Percentiles rank a stretch among this genome's conserved stretches.
Evolutionary conservation across 208 protist genomes (phyloP).

Genomic region (Leishmania mexicana): DNA sequence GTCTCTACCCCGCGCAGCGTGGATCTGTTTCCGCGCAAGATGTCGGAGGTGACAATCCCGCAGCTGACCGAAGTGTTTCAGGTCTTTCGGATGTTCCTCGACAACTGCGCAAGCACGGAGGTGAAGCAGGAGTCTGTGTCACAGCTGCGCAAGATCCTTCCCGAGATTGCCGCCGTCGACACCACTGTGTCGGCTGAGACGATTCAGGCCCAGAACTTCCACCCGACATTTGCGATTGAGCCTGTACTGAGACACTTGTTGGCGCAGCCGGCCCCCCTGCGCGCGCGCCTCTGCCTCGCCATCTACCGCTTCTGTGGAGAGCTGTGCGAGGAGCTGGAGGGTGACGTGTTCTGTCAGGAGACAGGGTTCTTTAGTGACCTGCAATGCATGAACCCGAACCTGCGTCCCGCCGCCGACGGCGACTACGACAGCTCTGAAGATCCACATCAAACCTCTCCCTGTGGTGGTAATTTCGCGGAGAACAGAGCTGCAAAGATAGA

Average conservation of each 20-base stretch:
- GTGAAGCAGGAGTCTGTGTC: conserved; percentile 33
- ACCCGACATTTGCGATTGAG: conserved; percentile 40
- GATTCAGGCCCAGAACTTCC: conserved; percentile 32
- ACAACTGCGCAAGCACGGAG: conserved; percentile 27
- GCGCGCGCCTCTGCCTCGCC: conserved; percentile 68
- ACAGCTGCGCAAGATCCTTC: conserved; percentile 33
- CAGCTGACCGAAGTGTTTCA: conserved; percentile 51
- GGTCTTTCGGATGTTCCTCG: conserved; percentile 39
- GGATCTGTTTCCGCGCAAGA: conserved; percentile 32
- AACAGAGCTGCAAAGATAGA: conserved; percentile 2
- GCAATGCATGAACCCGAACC: conserved; percentile 33
- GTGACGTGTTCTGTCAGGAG: conserved; percentile 53
- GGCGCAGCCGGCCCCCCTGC: conserved; percentile 48
- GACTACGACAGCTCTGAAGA: conserved; percentile 1
- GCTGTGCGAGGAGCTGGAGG: conserved; percentile 75
- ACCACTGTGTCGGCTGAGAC: conserved; percentile 21
- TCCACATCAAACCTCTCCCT: not conserved
- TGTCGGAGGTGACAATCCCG: conserved; percentile 39
- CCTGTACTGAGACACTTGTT: conserved; percentile 57
- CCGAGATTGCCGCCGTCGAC: conserved; percentile 36
- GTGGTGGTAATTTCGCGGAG: not conserved
- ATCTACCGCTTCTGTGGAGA: conserved; percentile 73
- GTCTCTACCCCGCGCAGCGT: conserved; percentile 12
- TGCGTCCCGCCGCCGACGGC: not conserved
- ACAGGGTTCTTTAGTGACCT: conserved; percentile 53